Evolutionary conservation across 371 early-diverging fungal genomes (phyloP).

Genomic region (Mucor mucedo): DNA sequence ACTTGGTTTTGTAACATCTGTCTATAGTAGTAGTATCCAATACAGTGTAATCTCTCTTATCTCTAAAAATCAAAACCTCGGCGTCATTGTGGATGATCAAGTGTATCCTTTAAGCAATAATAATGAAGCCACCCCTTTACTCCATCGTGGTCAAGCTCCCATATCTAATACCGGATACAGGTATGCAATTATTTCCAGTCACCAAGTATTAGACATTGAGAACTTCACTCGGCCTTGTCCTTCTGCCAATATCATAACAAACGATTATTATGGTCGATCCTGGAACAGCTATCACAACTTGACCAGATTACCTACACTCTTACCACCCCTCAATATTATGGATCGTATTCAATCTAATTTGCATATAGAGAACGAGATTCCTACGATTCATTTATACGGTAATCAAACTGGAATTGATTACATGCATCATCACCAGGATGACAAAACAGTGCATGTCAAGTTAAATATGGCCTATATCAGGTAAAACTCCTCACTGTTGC

Average conservation of each 20-base stretch:
- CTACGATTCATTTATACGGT: slow-evolving; percentile 29
- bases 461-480: slow-evolving; percentile 36
- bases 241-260: neutral
- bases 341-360: slow-evolving; percentile 19
- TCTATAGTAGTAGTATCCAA: no score
- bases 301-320: slow-evolving; percentile 1
- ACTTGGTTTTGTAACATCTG: no score
- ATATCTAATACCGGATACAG: slow-evolving; percentile 13
- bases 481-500: neutral
- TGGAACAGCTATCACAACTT: slow-evolving; percentile 7
- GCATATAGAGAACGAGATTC: slow-evolving; percentile 26
- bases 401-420: slow-evolving; percentile 19
- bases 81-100: no score
- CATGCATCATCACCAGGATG: slow-evolving; percentile 26
- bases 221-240: slow-evolving; percentile 19
- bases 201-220: slow-evolving; percentile 3
- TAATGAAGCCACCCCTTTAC: neutral
- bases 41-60: no score
- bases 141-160: slow-evolving; percentile 24
- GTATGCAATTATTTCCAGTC: slow-evolving; percentile 10
- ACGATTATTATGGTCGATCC: slow-evolving; percentile 27
- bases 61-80: no score
- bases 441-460: slow-evolving; percentile 16
- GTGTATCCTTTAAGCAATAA: no score
- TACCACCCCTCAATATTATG: slow-evolving; percentile 2